Evolutionary conservation across 1,284 basidiomycete genomes (phyloP).

Genomic region (Pseudozyma pruni): DNA sequence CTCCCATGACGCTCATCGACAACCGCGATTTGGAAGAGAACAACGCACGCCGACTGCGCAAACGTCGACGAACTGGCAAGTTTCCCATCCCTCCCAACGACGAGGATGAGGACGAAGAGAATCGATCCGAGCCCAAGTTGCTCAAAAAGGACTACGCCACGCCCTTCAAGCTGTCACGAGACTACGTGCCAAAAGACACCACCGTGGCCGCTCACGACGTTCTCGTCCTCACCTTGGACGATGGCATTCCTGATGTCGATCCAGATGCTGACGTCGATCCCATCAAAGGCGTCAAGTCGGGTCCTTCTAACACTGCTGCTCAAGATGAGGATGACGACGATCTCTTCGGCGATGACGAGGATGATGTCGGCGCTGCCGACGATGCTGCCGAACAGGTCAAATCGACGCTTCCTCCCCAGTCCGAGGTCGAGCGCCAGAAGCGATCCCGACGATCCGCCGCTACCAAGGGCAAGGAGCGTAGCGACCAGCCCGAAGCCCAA

Average conservation of each 20-base stretch:
- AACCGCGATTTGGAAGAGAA: constrained; percentile 42
- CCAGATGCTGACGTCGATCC: constrained; percentile 49
- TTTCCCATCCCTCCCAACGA: constrained; percentile 39
- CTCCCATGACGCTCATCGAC: constrained; percentile 34
- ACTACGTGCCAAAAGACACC: constrained; percentile 58
- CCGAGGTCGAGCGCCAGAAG: constrained; percentile 50
- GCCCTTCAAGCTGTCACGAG: constrained; percentile 54
- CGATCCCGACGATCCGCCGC: constrained; percentile 32
- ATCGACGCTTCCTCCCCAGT: constrained; percentile 53
- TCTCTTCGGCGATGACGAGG: constrained; percentile 45
- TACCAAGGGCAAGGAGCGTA: constrained; percentile 49
- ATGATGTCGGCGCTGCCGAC: constrained; percentile 10
- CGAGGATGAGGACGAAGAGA: constrained; percentile 15
- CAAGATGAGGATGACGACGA: constrained; percentile 47
- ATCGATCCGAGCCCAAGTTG: constrained; percentile 15
- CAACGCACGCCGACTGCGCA: constrained; percentile 52
- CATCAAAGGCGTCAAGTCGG: constrained; percentile 36
- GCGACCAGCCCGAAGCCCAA: constrained; percentile 25
- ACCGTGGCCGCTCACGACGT: constrained; percentile 45
- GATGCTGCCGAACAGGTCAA: constrained; percentile 15
- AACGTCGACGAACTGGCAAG: constrained; percentile 57
- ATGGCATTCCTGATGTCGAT: constrained; percentile 54
- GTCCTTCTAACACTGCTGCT: constrained; percentile 2
- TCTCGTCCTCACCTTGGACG: constrained; percentile 58
- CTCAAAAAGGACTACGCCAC: constrained; percentile 53